Conservation (phyloP, 805 yeast species). For the Teunomyces cretensis region DNA sequence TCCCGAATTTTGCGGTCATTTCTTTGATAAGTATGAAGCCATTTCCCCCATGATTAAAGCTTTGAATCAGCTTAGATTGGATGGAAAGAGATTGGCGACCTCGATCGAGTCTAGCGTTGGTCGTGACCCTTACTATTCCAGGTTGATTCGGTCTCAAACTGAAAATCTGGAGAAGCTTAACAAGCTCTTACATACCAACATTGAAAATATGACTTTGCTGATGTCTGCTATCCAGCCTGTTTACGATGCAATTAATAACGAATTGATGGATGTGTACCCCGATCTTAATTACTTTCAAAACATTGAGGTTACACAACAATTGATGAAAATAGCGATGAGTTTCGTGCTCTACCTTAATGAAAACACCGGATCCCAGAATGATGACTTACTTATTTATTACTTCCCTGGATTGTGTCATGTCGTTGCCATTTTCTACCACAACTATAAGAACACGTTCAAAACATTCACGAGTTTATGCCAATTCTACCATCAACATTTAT, state of each 20-base stretch:
- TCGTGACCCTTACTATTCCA: background rate
- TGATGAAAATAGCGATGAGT: slow-evolving; percentile 30
- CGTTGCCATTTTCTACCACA: slow-evolving; percentile 42
- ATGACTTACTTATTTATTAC: slow-evolving; percentile 20
- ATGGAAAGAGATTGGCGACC: background rate
- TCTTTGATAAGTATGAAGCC: background rate
- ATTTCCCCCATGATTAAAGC: slow-evolving; percentile 2
- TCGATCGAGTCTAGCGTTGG: slow-evolving; percentile 1
- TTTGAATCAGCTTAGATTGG: slow-evolving; percentile 3
- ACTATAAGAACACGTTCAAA: slow-evolving; percentile 28
- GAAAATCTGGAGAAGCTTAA: slow-evolving; percentile 5
- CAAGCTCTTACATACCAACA: background rate
- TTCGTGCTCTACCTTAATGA: slow-evolving; percentile 20
- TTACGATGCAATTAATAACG: slow-evolving; percentile 12
- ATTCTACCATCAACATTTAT: slow-evolving; percentile 33
- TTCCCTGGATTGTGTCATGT: slow-evolving; percentile 36
- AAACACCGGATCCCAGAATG: slow-evolving; percentile 5
- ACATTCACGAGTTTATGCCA: slow-evolving; percentile 43
- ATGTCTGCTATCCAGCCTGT: slow-evolving; percentile 8
- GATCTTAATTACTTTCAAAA: slow-evolving; percentile 20
- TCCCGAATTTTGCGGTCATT: slow-evolving; percentile 4
- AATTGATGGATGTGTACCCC: slow-evolving; percentile 19
- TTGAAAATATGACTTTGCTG: slow-evolving; percentile 2
- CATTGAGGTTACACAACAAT: slow-evolving; percentile 9
- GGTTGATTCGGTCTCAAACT: background rate